Conservation (phyloP, 306 rosid species). For the Rosa persica region DNA sequence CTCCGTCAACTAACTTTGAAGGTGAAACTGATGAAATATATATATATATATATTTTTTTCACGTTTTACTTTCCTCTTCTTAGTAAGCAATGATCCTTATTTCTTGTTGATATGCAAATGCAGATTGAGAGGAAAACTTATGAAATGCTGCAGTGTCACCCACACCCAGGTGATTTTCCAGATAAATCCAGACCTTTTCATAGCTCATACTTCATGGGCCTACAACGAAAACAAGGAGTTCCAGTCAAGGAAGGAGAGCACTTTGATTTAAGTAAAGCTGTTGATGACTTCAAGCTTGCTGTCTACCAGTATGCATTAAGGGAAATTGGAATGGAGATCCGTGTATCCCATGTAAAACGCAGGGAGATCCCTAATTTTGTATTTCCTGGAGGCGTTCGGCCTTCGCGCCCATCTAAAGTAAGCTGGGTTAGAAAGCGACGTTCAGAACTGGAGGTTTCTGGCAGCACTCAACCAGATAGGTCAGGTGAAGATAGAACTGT, state of each 20-base stretch:
- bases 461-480: conserved; percentile 45
- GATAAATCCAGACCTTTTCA: conserved; percentile 73
- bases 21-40: conserved; percentile 40
- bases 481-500: conserved; percentile 40
- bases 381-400: conserved; percentile 80
- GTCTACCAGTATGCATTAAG: conserved; percentile 54
- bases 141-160: conserved; percentile 90
- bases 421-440: conserved; percentile 57
- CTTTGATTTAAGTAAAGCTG: conserved; percentile 77
- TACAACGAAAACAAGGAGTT: conserved; percentile 84
- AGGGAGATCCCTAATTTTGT: conserved; percentile 72
- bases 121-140: conserved; percentile 83
- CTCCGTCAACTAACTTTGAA: conserved; percentile 88
- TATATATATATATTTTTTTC: too few relatives aligned
- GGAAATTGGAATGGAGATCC: conserved; percentile 82
- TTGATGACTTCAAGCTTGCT: conserved; percentile 68
- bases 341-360: conserved; percentile 75
- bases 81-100: conserved; percentile 8
- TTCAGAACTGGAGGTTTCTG: conserved; percentile 59
- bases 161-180: conserved; percentile 88
- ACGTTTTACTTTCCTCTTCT: background rate
- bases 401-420: conserved; percentile 49
- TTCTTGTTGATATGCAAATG: conserved; percentile 23
- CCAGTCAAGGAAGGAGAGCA: conserved; percentile 65
- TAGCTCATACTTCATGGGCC: conserved; percentile 88